Evolutionary conservation across 208 protist species (phyloP), one percentile per base, ranked within the genome.

Genomic region (Crithidia expoeki): DNA sequence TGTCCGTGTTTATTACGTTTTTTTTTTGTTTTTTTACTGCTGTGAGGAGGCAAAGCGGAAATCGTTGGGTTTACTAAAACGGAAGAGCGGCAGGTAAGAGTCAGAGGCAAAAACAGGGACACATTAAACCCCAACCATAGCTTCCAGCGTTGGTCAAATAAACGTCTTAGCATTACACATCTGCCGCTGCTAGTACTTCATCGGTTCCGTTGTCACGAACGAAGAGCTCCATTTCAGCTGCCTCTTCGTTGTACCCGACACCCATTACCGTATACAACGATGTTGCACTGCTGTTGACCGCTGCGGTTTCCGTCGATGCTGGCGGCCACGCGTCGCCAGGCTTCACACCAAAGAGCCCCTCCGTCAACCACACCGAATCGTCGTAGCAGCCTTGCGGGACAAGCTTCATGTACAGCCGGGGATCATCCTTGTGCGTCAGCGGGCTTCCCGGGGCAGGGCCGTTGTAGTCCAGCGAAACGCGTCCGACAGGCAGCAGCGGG

Each of bases 341-440:
- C 57, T 68, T 67, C 17, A 89, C 83, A 2, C 84, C 81, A 71
- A 94, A 96, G 14, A 96, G 71, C 7, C 88, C 88, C 34, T 92
- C 76, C 44, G 75, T 88, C 40, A 96, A 76, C 89, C 91, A 96
- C 66, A 63, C 82, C 6, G 80, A 88, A 27, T 72, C 53, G 42
- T 79, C 81, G 47, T 83, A 82, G 36, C 55, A 14, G 49, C 72
- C 70, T 21, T 82, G 63, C 27, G 68, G 32, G 14, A 56, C 71
- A 0, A 81, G 52, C 33, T 84, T 87, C 80, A 94, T 82, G 76
- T 96, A 96, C 0, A 84, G 85, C 17, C 74, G 69, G 19, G 80
- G 74, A 47, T 91, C 78, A 52, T 94, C 88, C 0, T 51, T 40
- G 14, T 27, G n/a, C 19, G 84, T 80, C 57, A 93, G 62, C 21